Base-by-base conservation (phyloP, 2,329 filamentous ascomycete species). In the Exophiala xenobiotica region DNA sequence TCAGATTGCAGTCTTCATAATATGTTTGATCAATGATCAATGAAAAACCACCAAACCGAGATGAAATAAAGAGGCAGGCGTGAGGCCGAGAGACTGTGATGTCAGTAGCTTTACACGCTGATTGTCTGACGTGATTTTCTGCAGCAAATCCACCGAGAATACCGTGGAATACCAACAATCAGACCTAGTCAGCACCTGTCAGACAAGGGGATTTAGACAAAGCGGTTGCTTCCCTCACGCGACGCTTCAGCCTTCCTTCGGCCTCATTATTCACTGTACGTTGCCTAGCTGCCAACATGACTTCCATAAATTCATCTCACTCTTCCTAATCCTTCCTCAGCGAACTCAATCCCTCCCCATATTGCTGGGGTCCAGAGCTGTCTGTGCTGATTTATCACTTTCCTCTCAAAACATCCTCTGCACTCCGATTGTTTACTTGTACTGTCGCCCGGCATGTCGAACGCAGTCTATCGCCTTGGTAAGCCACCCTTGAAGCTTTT, bases 401-500 rank as follows among this genome's bases (percentile, higher is more conserved):
- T 35, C 31, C 8, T 16, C n/a, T 35, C 38, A 20, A 14, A 22
- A 40, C 12, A 11, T 40, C 8, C 11, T 6, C 38, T 22, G 23
- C 19, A n/a, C 19, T 6, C 14, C 20, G 22, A 14, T 4, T 9
- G 6, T n/a, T 6, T 9, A 23, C 38, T 9, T 5, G 20, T 6
- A 12, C 38, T 23, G n/a, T 23, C 23, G 38, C 19, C 19, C 38
- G 23, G 19, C 38, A 57, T 57, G 53, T 53, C 54, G 31, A 48
- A 47, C 8, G 24, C 55, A 16, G 49, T 45, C 3, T 57, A 57
- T 50, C 55, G 55, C 33, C 54, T 57, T 24, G 55, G 55, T 57
- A 18, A 49, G 55, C 48, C 5, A 19, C 22, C 20, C 8, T 22
- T 4, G 20, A 40, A 14, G 31, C 11, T 5, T 35, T 14, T 35